Conservation (phyloP, 176 grass and related monocot genomes). For the Carex pumila region DNA sequence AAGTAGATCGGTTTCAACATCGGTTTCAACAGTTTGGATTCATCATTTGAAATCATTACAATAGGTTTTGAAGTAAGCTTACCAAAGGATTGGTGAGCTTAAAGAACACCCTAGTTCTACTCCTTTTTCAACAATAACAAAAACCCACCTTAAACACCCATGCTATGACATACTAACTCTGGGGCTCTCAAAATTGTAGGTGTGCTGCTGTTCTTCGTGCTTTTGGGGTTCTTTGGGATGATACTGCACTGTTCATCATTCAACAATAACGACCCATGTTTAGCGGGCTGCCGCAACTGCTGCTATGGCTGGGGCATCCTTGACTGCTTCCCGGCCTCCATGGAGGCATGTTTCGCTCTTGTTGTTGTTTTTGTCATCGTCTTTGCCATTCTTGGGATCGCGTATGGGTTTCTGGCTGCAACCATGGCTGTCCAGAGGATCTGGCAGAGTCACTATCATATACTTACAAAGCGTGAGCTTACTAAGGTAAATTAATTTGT, state of each 20-base stretch:
- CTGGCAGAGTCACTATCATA: conserved; percentile 98
- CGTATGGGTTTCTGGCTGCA: conserved; percentile 79
- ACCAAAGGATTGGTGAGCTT: too few relatives aligned
- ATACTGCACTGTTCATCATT: conserved; percentile 87
- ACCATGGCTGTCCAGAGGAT: conserved; percentile 92
- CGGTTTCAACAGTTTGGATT: too few relatives aligned
- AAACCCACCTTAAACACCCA: background rate
- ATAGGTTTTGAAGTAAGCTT: too few relatives aligned
- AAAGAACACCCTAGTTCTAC: too few relatives aligned
- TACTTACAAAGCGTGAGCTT: conserved; percentile 90
- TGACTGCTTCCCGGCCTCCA: conserved; percentile 84
- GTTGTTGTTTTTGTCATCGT: conserved; percentile 79
- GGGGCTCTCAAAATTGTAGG: conserved; percentile 35
- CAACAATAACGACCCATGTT: conserved; percentile 70
- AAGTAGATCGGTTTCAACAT: too few relatives aligned
- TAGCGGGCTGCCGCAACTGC: conserved; percentile 87
- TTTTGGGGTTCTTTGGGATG: conserved; percentile 82
- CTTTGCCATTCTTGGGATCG: conserved; percentile 85
- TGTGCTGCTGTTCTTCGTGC: conserved; percentile 83
- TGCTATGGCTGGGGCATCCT: conserved; percentile 96
- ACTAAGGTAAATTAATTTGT: conserved; percentile 52
- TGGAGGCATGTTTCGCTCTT: conserved; percentile 91
- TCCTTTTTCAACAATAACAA: background rate
- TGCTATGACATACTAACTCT: background rate
- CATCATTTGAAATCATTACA: too few relatives aligned